Evolutionary conservation across 1,284 basidiomycete genomes (phyloP).

Genomic region (Trichosporon ovoides): DNA sequence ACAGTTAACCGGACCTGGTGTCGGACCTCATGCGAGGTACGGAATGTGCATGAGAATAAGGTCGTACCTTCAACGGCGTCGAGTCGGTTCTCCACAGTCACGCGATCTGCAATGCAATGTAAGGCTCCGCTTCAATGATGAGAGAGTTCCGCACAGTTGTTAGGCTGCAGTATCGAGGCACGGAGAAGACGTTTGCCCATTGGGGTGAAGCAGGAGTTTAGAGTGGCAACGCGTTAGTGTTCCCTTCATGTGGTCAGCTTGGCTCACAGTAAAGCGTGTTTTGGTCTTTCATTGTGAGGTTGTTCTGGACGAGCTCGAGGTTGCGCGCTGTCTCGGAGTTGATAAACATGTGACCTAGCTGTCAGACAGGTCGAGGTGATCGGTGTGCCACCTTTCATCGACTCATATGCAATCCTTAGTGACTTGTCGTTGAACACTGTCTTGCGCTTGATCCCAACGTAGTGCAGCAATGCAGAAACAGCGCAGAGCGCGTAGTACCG

Average conservation of each 20-base stretch:
- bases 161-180: slow-evolving; percentile 74
- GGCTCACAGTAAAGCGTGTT: slow-evolving; percentile 66
- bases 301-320: slow-evolving; percentile 78
- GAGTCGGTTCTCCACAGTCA: slow-evolving; percentile 68
- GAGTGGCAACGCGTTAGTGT: slow-evolving; percentile 45
- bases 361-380: neutral
- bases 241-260: neutral
- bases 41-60: neutral
- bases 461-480: slow-evolving; percentile 75
- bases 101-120: slow-evolving; percentile 52
- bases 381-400: slow-evolving; percentile 56
- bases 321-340: slow-evolving; percentile 79
- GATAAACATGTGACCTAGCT: slow-evolving; percentile 77
- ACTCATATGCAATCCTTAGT: slow-evolving; percentile 70
- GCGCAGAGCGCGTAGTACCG: slow-evolving; percentile 89
- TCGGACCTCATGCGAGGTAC: neutral
- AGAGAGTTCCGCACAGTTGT: slow-evolving; percentile 58
- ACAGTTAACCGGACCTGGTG: neutral
- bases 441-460: slow-evolving; percentile 62
- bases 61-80: slow-evolving; percentile 70
- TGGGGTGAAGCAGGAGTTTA: slow-evolving; percentile 78
- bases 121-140: neutral
- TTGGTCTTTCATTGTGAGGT: slow-evolving; percentile 59
- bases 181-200: slow-evolving; percentile 78
- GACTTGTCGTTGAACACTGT: slow-evolving; percentile 64